Evolutionary conservation across 306 rosid genomes (phyloP), one percentile per base, ranked within the genome.

Genomic region (Ceratonia siliqua): DNA sequence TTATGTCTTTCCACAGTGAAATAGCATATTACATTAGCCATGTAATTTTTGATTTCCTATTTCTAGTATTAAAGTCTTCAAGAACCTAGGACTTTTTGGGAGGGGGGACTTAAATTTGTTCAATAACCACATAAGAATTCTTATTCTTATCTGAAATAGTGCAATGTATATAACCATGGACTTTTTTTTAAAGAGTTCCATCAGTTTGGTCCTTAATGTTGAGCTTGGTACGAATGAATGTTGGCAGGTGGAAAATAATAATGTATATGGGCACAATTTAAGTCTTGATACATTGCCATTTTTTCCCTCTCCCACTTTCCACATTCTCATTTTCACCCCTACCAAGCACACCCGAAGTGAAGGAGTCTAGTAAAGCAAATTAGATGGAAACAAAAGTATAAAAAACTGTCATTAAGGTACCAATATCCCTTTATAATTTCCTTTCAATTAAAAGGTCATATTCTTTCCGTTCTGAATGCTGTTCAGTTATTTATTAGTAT

Each of bases 391-490:
- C 27, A 36, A 73, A 22, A 41, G 32, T 18, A 14, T 20, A 20
- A 59, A 42, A 43, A 45, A 28, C 6, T 20, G 24, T 32, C 55
- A 46, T 11, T 62, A 35, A 48, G 25, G 39, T 15, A 46, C 28
- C 66, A 1, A 62, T 15, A 21, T 14, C 30, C 65, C 42, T 35
- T 54, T 62, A 43, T 52, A 71, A 15, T 14, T 49, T 39, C 62
- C 61, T 41, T 63, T 33, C 22, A 52, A 52, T 62, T 41, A 27
- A 78, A 38, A 62, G 42, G 68, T 10, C 43, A 63, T 56, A 2
- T n/a, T 42, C 42, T 21, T 43, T 53, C 33, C 74, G 17, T 38
- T 53, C 48, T 35, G 62, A 54, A 42, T 39, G 55, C 5, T 15
- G 7, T 22, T 55, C 3, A 24, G 55, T 46, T 25, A 52, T 42